Evolutionary conservation across 495 filamentous ascomycete species (phyloP).

Genomic region (Achaetomiella virescens): DNA sequence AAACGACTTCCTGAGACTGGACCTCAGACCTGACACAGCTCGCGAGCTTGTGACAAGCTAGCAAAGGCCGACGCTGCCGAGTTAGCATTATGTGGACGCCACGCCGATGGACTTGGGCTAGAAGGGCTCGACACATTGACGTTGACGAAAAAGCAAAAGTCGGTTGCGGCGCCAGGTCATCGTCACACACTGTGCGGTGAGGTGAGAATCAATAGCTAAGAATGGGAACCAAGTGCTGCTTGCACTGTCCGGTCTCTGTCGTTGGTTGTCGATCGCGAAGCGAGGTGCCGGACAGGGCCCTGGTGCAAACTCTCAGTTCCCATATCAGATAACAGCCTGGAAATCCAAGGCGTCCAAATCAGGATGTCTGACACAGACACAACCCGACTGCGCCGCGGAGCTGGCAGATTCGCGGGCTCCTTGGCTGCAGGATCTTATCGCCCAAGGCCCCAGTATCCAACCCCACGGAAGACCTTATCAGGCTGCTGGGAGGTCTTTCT

Average conservation of each 20-base stretch:
- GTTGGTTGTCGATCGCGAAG: neutral
- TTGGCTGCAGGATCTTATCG: conserved; percentile 1
- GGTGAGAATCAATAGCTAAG: no score
- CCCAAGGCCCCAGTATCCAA: neutral
- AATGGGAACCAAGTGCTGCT: neutral
- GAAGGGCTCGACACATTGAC: neutral
- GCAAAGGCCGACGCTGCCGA: no score
- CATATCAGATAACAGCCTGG: neutral
- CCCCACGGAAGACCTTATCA: conserved; percentile 5
- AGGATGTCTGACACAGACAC: no score
- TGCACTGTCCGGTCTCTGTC: neutral
- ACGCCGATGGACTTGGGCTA: neutral
- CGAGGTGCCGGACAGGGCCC: neutral
- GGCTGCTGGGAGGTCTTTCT: no score
- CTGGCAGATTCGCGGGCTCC: neutral
- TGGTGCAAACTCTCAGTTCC: neutral
- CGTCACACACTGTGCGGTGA: no score
- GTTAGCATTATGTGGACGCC: no score
- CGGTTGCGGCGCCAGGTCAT: no score
- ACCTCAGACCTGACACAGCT: neutral
- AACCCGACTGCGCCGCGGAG: neutral
- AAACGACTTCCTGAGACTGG: neutral
- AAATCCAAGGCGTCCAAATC: no score
- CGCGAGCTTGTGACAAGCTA: neutral
- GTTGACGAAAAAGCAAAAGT: neutral